Evolutionary conservation across 2,329 filamentous ascomycete species (phyloP).

Genomic region (Cladosporium sp.): DNA sequence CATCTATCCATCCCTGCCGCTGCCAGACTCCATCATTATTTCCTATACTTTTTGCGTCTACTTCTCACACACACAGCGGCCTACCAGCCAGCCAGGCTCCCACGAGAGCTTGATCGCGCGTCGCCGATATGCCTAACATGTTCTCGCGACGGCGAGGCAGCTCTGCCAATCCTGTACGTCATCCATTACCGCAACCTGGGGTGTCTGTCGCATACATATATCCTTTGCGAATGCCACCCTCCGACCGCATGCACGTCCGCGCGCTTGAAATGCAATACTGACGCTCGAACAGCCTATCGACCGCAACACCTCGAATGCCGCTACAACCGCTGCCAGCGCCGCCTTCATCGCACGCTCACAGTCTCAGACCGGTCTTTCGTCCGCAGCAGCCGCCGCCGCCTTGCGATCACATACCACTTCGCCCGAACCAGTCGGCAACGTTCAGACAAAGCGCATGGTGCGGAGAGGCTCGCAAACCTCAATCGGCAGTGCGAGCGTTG

Average conservation of each 20-base stretch:
- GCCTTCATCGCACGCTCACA: constrained; percentile 68
- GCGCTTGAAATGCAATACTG: not conserved
- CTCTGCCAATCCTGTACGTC: constrained; percentile 29
- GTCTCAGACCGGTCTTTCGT: constrained; percentile 65
- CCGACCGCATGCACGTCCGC: not conserved
- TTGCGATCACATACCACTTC: constrained; percentile 72
- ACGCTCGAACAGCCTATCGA: constrained; percentile 38
- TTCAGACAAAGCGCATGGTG: constrained; percentile 81
- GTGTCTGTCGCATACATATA: not conserved
- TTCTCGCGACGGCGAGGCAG: constrained; percentile 26
- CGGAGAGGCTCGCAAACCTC: constrained; percentile 72
- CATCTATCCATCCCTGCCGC: not conserved
- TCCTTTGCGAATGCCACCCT: not conserved
- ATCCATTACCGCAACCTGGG: not conserved
- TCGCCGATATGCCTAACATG: constrained; percentile 22
- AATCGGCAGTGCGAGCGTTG: constrained; percentile 45
- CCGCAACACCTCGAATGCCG: constrained; percentile 65
- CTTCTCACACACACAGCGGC: not conserved
- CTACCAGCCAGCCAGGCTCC: not conserved
- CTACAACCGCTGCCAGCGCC: constrained; percentile 68
- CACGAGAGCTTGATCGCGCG: not conserved
- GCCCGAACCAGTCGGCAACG: constrained; percentile 72
- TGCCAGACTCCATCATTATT: not conserved
- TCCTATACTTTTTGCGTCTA: not conserved
- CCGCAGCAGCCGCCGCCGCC: constrained; percentile 80